Evolutionary conservation across 2,329 filamentous ascomycete genomes (phyloP).

Genomic region (Orbilia blumenaviensis): DNA sequence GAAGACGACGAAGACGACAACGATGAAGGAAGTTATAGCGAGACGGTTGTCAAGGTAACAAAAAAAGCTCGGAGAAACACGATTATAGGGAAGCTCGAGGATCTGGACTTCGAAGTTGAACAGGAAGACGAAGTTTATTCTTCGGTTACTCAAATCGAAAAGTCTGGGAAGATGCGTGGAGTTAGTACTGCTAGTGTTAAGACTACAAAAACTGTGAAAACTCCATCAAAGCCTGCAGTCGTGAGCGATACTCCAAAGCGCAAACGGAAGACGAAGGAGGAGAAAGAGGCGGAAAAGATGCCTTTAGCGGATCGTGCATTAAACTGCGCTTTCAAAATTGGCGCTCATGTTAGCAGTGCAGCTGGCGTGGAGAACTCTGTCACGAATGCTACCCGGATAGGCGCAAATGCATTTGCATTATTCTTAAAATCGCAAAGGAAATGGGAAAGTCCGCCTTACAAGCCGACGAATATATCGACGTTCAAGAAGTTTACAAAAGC

Average conservation of each 20-base stretch:
- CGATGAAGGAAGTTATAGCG: constrained; percentile 9
- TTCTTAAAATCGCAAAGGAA: constrained; percentile 97
- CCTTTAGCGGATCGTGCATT: constrained; percentile 75
- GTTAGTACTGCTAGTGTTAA: constrained; percentile 5
- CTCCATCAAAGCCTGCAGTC: background rate
- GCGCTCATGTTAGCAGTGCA: constrained; percentile 89
- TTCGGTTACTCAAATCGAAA: constrained; percentile 49
- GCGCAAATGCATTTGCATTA: constrained; percentile 90
- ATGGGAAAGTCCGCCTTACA: constrained; percentile 84
- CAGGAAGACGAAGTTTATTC: constrained; percentile 50
- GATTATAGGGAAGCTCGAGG: constrained; percentile 18
- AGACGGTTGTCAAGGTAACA: constrained; percentile 1
- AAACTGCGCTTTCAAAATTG: constrained; percentile 81
- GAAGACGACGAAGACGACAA: constrained; percentile 21
- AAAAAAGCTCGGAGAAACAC: constrained; percentile 34
- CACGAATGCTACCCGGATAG: constrained; percentile 78
- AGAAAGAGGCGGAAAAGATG: constrained; percentile 68
- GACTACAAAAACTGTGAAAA: constrained; percentile 19
- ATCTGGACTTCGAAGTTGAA: constrained; percentile 15
- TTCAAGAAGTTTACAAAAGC: constrained; percentile 76
- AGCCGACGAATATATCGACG: constrained; percentile 71
- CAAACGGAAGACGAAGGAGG: constrained; percentile 63
- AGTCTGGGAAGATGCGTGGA: background rate
- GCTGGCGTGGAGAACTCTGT: constrained; percentile 92
- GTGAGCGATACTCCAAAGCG: constrained; percentile 56